A percentile compares a stretch with the other conserved stretches of the same genome.
phyloP scores from a whole-genome alignment of 345 rosid genomes.

The Salix dunnii region DNA sequence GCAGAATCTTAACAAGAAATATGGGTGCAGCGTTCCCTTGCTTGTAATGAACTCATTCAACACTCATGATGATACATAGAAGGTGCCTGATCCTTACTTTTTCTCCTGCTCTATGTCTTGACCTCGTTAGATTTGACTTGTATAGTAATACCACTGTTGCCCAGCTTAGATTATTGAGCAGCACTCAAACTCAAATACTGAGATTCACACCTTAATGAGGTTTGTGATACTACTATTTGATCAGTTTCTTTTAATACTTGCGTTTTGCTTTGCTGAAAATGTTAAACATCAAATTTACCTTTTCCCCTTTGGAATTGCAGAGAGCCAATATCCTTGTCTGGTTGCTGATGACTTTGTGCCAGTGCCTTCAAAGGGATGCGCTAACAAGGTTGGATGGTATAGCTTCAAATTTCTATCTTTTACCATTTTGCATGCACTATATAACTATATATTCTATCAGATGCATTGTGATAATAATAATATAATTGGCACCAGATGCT shows the following conservation, averaged over 20 bases:
- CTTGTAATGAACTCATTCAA: constrained; percentile 98
- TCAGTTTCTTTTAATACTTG: neutral
- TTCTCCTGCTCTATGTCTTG: neutral
- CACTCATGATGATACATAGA: constrained; percentile 88
- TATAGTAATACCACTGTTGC: constrained; percentile 9
- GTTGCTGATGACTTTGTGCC: constrained; percentile 77
- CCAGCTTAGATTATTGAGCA: constrained; percentile 68
- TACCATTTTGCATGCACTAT: neutral
- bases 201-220: constrained; percentile 96
- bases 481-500: neutral
- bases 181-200: constrained; percentile 65
- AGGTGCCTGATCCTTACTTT: constrained; percentile 41
- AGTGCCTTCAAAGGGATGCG: constrained; percentile 78
- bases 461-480: neutral
- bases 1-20: constrained; percentile 81
- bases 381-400: constrained; percentile 96
- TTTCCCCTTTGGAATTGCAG: constrained; percentile 15
- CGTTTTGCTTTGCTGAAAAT: neutral
- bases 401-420: neutral
- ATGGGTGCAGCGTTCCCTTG: constrained; percentile 86
- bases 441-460: neutral
- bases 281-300: constrained; percentile 6
- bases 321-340: constrained; percentile 97
- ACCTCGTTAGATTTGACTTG: constrained; percentile 6
- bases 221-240: constrained; percentile 23